Base-by-base conservation (phyloP, 345 rosid species). In the Citrus mangshanensis region DNA sequence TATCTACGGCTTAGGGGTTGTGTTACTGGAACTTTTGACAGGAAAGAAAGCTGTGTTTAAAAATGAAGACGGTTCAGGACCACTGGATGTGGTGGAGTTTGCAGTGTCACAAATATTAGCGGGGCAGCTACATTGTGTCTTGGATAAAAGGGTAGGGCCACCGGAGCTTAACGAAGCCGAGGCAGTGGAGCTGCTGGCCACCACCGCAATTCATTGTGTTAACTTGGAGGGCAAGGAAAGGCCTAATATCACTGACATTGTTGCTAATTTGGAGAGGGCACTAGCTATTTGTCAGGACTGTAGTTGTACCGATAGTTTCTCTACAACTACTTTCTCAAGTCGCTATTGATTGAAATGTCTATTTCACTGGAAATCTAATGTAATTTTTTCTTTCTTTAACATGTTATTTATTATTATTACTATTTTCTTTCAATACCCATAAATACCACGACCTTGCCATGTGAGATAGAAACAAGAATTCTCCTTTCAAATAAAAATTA, bases 1-100 rank as follows among this genome's bases (percentile, higher is more conserved):
- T 59, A 82, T 91, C 16, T 91, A 91, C 68, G 89, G 95, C 7
- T 83, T 91, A 1, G 93, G 95, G 1, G 95, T 91, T 38, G 93
- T 91, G 42, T 72, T 91, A 67, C 34, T 89, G 68, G 93, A 91
- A 74, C 86, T 89, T 10, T 66, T 91, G 76, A 89, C 93, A 10
- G 93, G 95, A 49, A 89, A 79, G 64, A 84, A 80, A 64, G 90
- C 93, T 2, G 84, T 91, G 37, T 86, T 91, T 78, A 85, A 61
- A 67, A 77, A 59, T 5, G 81, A 82, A 77, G 87, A 73, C 3
- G 88, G 77, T 1, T 70, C 60, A 8, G 79, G 75, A 14, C 89
- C 90, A 16, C 59, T 76, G 22, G 89, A 83, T 24, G 73, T 89
- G 61, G 93, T 85, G 51, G 90, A 86, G 49, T 87, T 73, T 27